Evolutionary conservation across 345 rosid species (phyloP).

Genomic region (Populus nigra): DNA sequence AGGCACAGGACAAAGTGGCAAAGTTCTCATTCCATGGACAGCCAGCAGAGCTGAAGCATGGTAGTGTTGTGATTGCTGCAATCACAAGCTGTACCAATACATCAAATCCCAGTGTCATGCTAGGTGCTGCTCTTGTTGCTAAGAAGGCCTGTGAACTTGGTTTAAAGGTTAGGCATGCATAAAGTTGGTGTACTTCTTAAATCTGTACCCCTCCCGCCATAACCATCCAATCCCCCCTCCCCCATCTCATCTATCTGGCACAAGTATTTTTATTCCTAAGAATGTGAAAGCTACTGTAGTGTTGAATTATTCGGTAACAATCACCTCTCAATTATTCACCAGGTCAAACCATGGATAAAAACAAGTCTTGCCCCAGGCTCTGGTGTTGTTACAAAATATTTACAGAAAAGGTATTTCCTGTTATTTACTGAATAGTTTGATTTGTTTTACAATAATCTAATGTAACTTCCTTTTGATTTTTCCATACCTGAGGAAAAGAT

Average conservation of each 20-base stretch:
- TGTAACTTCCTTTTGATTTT: not conserved
- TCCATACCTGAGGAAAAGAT: not conserved
- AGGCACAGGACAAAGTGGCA: conserved; percentile 64
- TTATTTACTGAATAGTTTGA: not conserved
- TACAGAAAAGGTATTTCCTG: conserved; percentile 57
- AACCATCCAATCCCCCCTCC: too few species aligned
- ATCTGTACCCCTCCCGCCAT: not conserved
- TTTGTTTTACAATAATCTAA: not conserved
- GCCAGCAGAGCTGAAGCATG: conserved; percentile 91
- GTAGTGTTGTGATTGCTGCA: conserved; percentile 98
- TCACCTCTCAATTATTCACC: conserved; percentile 21
- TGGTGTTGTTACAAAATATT: conserved; percentile 95
- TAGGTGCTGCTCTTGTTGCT: conserved; percentile 97
- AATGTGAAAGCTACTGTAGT: not conserved
- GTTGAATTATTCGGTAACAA: conserved; percentile 2
- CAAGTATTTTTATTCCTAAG: not conserved
- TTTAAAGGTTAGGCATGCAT: conserved; percentile 55
- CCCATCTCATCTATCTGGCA: too few species aligned
- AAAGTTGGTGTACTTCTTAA: not conserved
- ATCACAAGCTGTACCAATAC: conserved; percentile 98
- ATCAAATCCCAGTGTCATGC: conserved; percentile 99
- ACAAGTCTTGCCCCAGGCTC: conserved; percentile 99
- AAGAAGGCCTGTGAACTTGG: conserved; percentile 95
- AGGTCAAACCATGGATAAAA: conserved; percentile 98
- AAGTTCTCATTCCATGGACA: conserved; percentile 80